Evolutionary conservation across 164 flowering plant species (phyloP), one percentile per base, ranked within the genome.

Genomic region (Nymphaea thermarum): DNA sequence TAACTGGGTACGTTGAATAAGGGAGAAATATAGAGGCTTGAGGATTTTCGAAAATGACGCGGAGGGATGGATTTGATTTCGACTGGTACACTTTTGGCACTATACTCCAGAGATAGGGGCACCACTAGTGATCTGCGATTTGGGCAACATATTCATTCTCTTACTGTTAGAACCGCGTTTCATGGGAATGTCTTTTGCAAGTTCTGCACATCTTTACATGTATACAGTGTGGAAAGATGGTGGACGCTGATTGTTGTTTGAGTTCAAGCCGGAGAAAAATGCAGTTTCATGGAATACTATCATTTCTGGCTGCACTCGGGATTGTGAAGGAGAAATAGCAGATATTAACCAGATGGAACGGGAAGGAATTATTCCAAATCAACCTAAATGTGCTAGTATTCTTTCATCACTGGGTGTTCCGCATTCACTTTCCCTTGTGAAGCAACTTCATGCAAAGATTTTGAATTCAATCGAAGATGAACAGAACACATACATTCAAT

Each of bases 151-250:
- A 71, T 87, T 43, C 96, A 89, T 79, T 73, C 86, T 0, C 17
- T 76, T 67, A 70, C 83, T 41, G 60, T 84, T 10, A 92, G 87
- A 78, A 80, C 67, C 62, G 90, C 85, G 41, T 81, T 70, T 65
- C 81, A 69, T 43, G 69, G 42, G 41, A 84, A 88, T 82, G 89
- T 90, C 12, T 25, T 87, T 73, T 60, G 71, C 83, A 0, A 84
- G 82, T 7, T 88, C 90, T 76, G 89, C 96, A 0, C 82, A 90
- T 64, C 51, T 90, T 77, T 90, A 87, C 66, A 86, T 90, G 96
- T 92, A 92, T 71, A 86, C 93, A 89, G 70, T 87, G 90, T 66
- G 65, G 71, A 66, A 80, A 80, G 64, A 77, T 88, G 65, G 80
- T 74, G 65, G 93, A 87, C 75, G 89, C 96, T 0, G 51, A 62